Base-by-base conservation (phyloP, 1,284 basidiomycete species). In the Puccinia hordei region DNA sequence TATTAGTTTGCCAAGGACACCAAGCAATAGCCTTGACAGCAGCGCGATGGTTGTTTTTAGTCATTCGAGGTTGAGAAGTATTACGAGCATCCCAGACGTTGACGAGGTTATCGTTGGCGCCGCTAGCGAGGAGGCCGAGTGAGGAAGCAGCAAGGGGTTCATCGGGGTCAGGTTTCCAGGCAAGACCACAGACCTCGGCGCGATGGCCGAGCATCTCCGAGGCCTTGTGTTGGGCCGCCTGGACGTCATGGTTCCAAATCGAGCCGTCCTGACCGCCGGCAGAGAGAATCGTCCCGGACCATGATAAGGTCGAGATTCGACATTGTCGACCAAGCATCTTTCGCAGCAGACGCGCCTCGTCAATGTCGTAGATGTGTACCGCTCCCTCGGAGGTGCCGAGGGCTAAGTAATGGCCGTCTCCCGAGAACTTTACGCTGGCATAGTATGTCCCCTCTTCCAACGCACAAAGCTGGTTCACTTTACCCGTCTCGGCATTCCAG, bases 11-110 rank as follows among this genome's bases (percentile, higher is more conserved):
- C 95, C 96, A 98, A 0, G 96, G 94, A 83, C 94, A 98, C 94
- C 97, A 99, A 0, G 94, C 93, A 65, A 99, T 88, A 0, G 95
- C 95, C 89, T 98, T 98, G 83, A 97, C 94, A 0, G 95, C 95
- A 0, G 94, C 95, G 0, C 92, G 93, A 86, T 98, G 95, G 85
- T 94, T 96, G 63, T 93, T 89, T 87, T 96, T 97, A 63, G 93
- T 94, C 93, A 85, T 85, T 73, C 84, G 83, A 3, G 85, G 84
- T 33, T 83, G 93, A 93, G 84, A 93, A 91, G 1, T 92, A 91
- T 80, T 89, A 88, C 8, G 91, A 90, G 61, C 91, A 87, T 98
- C 95, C 95, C 95, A 98, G 76, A 96, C 92, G 85, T 97, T 96
- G 79, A 98, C 94, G 22, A 96, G 93, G 83, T 98, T 97, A 86